Percentiles rank a stretch among this genome's conserved stretches.
Evolutionary conservation across 2,329 filamentous ascomycete genomes (phyloP).

Genomic region (Pseudopyricularia cyperi): DNA sequence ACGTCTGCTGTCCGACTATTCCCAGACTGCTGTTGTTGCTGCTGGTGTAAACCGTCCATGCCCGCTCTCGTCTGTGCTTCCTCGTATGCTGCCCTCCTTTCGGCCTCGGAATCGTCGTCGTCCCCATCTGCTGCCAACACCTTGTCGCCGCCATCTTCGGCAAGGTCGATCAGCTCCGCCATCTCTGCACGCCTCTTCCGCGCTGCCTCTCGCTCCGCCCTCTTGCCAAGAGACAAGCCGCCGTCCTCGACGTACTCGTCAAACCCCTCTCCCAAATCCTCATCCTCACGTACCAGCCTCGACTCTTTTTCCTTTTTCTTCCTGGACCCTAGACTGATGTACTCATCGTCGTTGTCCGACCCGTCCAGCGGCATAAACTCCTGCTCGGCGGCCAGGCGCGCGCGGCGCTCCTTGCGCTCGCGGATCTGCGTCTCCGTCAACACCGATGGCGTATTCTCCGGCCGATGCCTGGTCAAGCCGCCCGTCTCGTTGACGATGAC

Average conservation of each 20-base stretch:
- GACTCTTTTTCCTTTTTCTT: slow-evolving; percentile 54
- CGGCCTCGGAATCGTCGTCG: slow-evolving; percentile 58
- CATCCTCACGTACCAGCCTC: slow-evolving; percentile 70
- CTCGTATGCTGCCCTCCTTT: slow-evolving; percentile 72
- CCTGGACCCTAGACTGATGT: slow-evolving; percentile 18
- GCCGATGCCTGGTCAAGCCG: slow-evolving; percentile 8
- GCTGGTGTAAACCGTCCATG: slow-evolving; percentile 57
- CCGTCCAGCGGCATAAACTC: slow-evolving; percentile 54
- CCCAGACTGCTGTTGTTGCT: slow-evolving; percentile 20
- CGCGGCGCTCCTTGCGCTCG: slow-evolving; percentile 81
- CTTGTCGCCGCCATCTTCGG: slow-evolving; percentile 52
- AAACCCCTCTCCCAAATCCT: slow-evolving; percentile 86
- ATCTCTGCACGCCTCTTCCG: slow-evolving; percentile 62
- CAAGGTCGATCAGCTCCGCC: slow-evolving; percentile 68
- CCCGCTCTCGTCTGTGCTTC: slow-evolving; percentile 74
- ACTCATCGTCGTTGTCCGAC: slow-evolving; percentile 30
- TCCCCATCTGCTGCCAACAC: slow-evolving; percentile 43
- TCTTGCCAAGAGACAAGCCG: slow-evolving; percentile 61
- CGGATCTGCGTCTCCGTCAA: slow-evolving; percentile 74
- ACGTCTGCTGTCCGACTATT: slow-evolving; percentile 10
- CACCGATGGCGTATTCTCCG: slow-evolving; percentile 28
- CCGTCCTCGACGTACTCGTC: slow-evolving; percentile 86
- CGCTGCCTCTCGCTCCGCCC: slow-evolving; percentile 61
- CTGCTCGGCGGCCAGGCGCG: slow-evolving; percentile 59
- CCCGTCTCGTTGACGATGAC: slow-evolving; percentile 42